These are phyloP conservation scores for Schizosaccharomyces versatilis DNA, from an alignment of 1,139 yeast species.

Conservation along the genomic window DNA sequence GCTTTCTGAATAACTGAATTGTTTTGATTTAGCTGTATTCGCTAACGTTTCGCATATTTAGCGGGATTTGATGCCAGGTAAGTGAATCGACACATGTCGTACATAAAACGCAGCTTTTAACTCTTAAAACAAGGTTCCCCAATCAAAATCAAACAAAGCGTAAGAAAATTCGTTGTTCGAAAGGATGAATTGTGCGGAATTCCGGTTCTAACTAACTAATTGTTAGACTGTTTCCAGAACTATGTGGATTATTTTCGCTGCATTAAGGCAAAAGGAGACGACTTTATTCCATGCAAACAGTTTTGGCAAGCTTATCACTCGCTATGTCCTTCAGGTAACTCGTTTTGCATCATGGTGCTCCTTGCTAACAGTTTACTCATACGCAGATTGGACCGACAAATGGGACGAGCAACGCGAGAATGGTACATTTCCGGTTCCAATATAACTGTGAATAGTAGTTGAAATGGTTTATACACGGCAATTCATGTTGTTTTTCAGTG, in stretches of 20 bases:
- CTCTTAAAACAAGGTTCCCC: background rate
- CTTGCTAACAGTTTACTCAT: too few relatives aligned
- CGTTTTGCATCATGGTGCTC: background rate
- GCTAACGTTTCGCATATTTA: background rate
- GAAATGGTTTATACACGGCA: too few relatives aligned
- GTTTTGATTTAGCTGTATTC: too few relatives aligned
- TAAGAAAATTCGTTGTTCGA: background rate
- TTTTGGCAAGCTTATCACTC: slow-evolving; percentile 21
- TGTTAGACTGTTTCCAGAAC: slow-evolving; percentile 29
- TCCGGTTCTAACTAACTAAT: background rate
- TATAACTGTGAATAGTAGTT: background rate
- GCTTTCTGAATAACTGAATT: background rate
- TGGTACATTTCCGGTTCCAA: slow-evolving; percentile 3
- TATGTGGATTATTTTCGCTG: slow-evolving; percentile 97
- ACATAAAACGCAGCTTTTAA: background rate
- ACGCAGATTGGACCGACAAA: slow-evolving; percentile 8
- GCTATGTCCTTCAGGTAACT: slow-evolving; percentile 5
- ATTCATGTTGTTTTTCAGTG: too few relatives aligned
- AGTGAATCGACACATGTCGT: background rate
- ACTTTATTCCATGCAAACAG: slow-evolving; percentile 89
- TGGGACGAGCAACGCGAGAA: slow-evolving; percentile 9
- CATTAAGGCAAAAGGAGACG: slow-evolving; percentile 90
- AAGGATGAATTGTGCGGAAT: background rate
- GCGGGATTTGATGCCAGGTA: slow-evolving; percentile 2
- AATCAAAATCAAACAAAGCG: slow-evolving; percentile 2